Percentiles rank a stretch among this genome's conserved stretches.
These are phyloP conservation scores for Tuctoria greenei DNA, from an alignment of 176 grass and related monocot species.

Conservation along the genomic window DNA sequence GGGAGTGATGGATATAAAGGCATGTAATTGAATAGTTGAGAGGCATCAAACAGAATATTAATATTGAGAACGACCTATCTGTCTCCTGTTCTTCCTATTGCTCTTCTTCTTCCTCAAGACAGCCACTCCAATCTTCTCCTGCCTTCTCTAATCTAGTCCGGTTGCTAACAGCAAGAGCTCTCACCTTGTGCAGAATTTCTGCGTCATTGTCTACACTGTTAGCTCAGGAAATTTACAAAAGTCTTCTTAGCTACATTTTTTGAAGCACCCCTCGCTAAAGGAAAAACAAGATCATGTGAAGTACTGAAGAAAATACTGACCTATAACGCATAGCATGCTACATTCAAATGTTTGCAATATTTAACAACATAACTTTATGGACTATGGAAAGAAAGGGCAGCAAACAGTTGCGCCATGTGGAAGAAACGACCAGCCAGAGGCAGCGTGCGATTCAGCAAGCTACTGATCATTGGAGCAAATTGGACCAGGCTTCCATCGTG, in stretches of 20 bases:
- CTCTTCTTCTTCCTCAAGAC: too few species aligned
- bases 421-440: slow-evolving; percentile 13
- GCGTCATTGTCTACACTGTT: slow-evolving; percentile 6
- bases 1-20: too few species aligned
- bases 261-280: too few species aligned
- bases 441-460: slow-evolving; percentile 6
- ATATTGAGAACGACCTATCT: too few species aligned
- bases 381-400: slow-evolving; percentile 24
- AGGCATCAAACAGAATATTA: too few species aligned
- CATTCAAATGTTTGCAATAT: slow-evolving; percentile 35
- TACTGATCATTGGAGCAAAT: slow-evolving; percentile 39
- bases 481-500: slow-evolving; percentile 46
- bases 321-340: not conserved
- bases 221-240: not conserved
- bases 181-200: slow-evolving; percentile 27
- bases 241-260: not conserved
- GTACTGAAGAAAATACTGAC: not conserved
- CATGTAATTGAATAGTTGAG: too few species aligned
- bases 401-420: slow-evolving; percentile 25
- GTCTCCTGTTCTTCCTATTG: too few species aligned
- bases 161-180: too few species aligned
- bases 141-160: too few species aligned
- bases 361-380: slow-evolving; percentile 29
- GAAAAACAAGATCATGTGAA: not conserved
- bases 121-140: too few species aligned